phyloP scores from a whole-genome alignment of 2,329 filamentous ascomycete genomes.

The Xylaria polymorpha region DNA sequence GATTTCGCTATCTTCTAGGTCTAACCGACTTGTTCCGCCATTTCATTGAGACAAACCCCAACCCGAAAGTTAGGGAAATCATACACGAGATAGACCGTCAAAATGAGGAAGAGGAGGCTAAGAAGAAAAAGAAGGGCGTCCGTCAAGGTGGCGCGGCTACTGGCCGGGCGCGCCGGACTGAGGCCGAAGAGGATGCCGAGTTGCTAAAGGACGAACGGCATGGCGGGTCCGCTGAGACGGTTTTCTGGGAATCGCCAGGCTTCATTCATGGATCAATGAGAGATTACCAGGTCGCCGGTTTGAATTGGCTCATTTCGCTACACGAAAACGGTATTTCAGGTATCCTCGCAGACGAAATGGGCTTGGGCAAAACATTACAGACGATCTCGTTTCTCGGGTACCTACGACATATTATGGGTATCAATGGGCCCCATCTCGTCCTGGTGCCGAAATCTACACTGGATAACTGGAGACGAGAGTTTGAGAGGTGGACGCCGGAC shows the following conservation, averaged over 20 bases:
- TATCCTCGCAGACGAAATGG: constrained; percentile 98
- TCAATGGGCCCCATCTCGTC: constrained; percentile 89
- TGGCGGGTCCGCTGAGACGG: constrained; percentile 84
- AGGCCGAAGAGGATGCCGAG: constrained; percentile 98
- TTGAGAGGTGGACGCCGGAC: constrained; percentile 92
- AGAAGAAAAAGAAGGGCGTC: constrained; percentile 76
- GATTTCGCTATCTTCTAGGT: constrained; percentile 94
- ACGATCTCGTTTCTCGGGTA: constrained; percentile 98
- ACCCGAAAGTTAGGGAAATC: constrained; percentile 92
- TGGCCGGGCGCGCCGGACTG: constrained; percentile 85
- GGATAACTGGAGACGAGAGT: constrained; percentile 98
- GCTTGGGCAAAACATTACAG: constrained; percentile 95
- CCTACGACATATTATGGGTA: constrained; percentile 88
- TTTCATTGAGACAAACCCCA: constrained; percentile 97
- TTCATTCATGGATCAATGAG: constrained; percentile 91
- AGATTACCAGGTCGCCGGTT: constrained; percentile 93
- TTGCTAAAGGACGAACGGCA: constrained; percentile 86
- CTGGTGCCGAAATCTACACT: constrained; percentile 96
- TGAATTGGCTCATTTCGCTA: constrained; percentile 97
- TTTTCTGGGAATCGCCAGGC: constrained; percentile 93
- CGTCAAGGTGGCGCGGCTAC: constrained; percentile 87
- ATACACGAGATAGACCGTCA: constrained; percentile 95
- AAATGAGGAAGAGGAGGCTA: constrained; percentile 78
- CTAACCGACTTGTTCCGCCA: constrained; percentile 97
- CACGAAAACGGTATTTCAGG: constrained; percentile 99